Evolutionary conservation across 116 monocot genomes (phyloP).

Genomic region (Thalassia testudinum): DNA sequence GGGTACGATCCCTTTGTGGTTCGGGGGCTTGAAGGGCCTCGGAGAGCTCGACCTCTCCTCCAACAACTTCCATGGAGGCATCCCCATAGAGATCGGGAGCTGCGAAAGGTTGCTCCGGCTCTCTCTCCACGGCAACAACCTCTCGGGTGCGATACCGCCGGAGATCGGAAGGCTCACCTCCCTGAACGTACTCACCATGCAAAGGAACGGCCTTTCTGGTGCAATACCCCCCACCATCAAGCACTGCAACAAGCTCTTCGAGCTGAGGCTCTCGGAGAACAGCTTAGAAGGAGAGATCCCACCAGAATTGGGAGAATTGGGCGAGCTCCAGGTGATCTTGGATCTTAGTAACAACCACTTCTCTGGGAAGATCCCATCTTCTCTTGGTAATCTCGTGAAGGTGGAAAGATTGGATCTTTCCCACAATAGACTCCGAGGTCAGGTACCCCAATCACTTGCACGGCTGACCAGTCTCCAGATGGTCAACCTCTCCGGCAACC

Average conservation of each 20-base stretch:
- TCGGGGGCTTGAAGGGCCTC: conserved; percentile 43
- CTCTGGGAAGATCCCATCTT: conserved; percentile 61
- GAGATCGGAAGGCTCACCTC: conserved; percentile 55
- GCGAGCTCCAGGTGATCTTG: conserved; percentile 70
- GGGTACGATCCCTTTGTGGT: conserved; percentile 52
- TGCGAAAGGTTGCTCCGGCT: conserved; percentile 53
- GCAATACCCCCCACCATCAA: conserved; percentile 43
- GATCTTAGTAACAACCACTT: conserved; percentile 67
- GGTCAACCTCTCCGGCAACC: conserved; percentile 54
- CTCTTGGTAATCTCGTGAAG: conserved; percentile 63
- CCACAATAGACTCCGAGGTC: conserved; percentile 50
- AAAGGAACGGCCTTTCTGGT: conserved; percentile 62
- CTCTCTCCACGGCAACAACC: conserved; percentile 47
- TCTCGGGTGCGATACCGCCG: conserved; percentile 55
- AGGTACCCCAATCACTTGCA: conserved; percentile 37
- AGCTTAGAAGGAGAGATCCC: conserved; percentile 51
- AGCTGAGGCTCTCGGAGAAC: conserved; percentile 66
- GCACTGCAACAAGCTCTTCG: conserved; percentile 53
- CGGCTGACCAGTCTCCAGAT: conserved; percentile 56
- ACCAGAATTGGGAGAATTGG: conserved; percentile 38
- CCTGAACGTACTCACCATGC: conserved; percentile 57
- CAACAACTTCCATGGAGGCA: conserved; percentile 39
- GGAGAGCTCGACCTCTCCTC: conserved; percentile 77
- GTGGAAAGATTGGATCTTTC: conserved; percentile 81
- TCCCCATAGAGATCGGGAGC: conserved; percentile 52